Evolutionary conservation across 1,284 basidiomycete species (phyloP).

Genomic region (Athelia psychrophila): DNA sequence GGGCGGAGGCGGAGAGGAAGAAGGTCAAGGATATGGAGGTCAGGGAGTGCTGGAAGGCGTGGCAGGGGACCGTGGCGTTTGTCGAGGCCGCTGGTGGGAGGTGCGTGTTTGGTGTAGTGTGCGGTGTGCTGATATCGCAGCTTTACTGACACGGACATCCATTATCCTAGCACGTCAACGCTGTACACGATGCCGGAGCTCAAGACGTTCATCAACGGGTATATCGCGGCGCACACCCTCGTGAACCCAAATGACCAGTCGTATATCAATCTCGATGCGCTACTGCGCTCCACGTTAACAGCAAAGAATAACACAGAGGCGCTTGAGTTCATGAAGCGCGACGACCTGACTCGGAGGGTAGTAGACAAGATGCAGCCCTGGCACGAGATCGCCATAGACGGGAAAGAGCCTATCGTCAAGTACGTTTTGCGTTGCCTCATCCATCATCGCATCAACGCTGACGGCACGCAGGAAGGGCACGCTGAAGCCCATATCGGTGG

Average conservation of each 20-base stretch:
- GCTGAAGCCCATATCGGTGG: conserved; percentile 66
- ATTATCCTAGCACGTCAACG: conserved; percentile 39
- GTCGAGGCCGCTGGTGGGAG: conserved; percentile 61
- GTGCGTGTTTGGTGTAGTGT: conserved; percentile 32
- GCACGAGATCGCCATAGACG: conserved; percentile 57
- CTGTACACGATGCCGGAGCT: conserved; percentile 58
- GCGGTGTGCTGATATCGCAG: conserved; percentile 2
- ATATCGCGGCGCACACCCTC: conserved; percentile 60
- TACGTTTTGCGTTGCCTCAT: conserved; percentile 18
- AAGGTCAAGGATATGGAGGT: conserved; percentile 50
- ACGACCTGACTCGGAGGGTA: conserved; percentile 60
- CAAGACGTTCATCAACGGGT: conserved; percentile 54
- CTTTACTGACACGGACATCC: neutral
- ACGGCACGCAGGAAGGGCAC: conserved; percentile 63
- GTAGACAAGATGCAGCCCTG: conserved; percentile 69
- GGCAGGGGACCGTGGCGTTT: conserved; percentile 48
- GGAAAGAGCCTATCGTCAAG: conserved; percentile 53
- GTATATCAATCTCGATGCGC: conserved; percentile 65
- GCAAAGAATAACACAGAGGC: conserved; percentile 39
- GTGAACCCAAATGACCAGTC: conserved; percentile 64
- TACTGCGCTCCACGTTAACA: conserved; percentile 47
- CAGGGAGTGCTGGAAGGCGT: conserved; percentile 76
- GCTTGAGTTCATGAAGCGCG: conserved; percentile 62
- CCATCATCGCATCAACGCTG: neutral
- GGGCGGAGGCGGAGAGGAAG: conserved; percentile 40